These are phyloP conservation scores for Talaromyces sp. DNA, from an alignment of 2,329 filamentous ascomycete genomes.

Conservation along the genomic window DNA sequence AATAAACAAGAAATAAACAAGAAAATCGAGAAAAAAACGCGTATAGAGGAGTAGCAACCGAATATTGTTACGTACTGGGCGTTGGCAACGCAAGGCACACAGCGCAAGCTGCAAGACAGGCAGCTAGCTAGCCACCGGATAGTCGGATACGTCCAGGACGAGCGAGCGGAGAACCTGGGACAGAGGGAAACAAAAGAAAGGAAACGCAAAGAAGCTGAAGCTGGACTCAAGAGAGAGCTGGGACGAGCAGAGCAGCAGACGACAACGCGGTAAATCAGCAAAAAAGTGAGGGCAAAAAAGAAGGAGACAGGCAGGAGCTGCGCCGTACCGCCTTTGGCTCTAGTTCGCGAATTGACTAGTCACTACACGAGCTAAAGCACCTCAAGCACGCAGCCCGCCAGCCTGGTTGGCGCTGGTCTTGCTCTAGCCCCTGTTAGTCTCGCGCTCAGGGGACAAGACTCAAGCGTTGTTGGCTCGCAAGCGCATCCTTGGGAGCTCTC, in stretches of 20 bases:
- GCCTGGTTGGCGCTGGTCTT: neutral
- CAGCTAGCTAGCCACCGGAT: constrained; percentile 1
- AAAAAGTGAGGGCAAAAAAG: too few relatives aligned
- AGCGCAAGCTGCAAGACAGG: constrained; percentile 6
- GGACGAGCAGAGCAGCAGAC: too few relatives aligned
- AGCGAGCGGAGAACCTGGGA: neutral
- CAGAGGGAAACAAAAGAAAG: neutral
- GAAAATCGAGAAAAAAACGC: neutral
- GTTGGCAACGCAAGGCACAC: constrained; percentile 8
- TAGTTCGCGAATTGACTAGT: neutral
- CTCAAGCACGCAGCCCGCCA: neutral
- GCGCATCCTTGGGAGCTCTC: too few relatives aligned
- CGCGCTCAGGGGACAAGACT: neutral
- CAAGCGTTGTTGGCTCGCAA: too few relatives aligned
- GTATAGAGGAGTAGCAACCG: neutral
- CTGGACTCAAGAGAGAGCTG: too few relatives aligned
- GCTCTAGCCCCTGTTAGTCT: neutral
- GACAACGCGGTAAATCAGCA: too few relatives aligned
- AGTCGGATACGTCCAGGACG: neutral
- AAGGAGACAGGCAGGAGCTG: too few relatives aligned
- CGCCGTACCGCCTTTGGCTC: too few relatives aligned
- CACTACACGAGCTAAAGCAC: neutral
- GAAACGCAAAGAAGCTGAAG: too few relatives aligned
- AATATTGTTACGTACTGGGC: neutral
- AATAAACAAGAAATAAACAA: neutral